Conservation (phyloP, 371 early-diverging fungal genomes). For the Mortierella sp. region DNA sequence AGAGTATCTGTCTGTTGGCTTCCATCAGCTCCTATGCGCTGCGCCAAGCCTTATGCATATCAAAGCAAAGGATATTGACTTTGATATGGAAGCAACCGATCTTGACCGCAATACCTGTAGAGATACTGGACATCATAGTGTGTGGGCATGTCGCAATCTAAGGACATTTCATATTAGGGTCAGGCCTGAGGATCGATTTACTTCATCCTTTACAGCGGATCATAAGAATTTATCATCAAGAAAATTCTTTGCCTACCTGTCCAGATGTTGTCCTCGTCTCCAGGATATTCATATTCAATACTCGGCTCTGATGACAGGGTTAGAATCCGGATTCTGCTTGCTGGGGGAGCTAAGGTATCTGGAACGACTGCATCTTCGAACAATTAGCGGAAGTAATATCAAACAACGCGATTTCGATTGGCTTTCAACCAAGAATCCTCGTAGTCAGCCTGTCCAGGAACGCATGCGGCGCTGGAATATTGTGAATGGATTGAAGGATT, state of each 20-base stretch:
- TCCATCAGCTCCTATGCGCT: not conserved
- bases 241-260: not conserved
- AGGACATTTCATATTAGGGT: not conserved
- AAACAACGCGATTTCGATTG: not conserved
- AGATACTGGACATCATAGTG: not conserved
- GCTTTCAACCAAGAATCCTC: not conserved
- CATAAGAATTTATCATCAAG: not conserved
- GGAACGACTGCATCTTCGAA: not conserved
- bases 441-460: not conserved
- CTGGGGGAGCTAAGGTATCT: not conserved
- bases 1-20: not conserved
- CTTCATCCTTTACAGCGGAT: no score
- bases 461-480: not conserved
- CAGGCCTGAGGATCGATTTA: no score
- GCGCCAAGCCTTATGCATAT: not conserved
- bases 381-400: not conserved
- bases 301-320: not conserved
- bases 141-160: not conserved
- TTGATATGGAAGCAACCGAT: no score
- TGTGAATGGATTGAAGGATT: not conserved
- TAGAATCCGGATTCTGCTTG: not conserved
- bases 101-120: no score
- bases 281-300: not conserved
- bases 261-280: not conserved
- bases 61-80: not conserved